A percentile compares a stretch with the other conserved stretches of the same genome.
phyloP scores from a whole-genome alignment of 1,284 basidiomycete species.

The Cerioporus squamosus region DNA sequence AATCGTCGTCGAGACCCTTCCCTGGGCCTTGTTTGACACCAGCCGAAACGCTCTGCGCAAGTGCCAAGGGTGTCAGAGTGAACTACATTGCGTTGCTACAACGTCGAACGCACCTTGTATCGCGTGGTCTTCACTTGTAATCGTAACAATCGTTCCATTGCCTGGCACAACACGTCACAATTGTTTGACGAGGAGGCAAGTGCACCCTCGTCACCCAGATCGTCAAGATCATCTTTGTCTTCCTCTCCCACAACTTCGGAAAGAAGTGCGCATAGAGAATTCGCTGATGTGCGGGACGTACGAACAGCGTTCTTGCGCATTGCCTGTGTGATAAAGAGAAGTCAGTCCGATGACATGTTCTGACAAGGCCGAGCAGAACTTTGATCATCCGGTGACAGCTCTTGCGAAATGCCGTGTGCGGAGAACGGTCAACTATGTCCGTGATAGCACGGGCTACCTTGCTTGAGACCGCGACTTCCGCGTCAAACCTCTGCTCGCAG shows the following conservation, averaged over 20 bases:
- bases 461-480: slow-evolving; percentile 53
- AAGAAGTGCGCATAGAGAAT: neutral
- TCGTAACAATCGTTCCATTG: slow-evolving; percentile 54
- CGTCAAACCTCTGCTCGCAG: slow-evolving; percentile 55
- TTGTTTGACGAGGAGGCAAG: slow-evolving; percentile 22
- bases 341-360: too few relatives aligned
- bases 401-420: slow-evolving; percentile 47
- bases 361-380: slow-evolving; percentile 39
- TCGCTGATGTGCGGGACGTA: neutral
- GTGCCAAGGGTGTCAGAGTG: neutral
- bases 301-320: neutral
- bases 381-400: slow-evolving; percentile 49
- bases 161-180: slow-evolving; percentile 42
- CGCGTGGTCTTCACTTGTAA: slow-evolving; percentile 44
- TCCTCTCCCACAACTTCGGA: neutral
- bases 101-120: slow-evolving; percentile 51
- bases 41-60: neutral
- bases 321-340: neutral
- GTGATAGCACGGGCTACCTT: slow-evolving; percentile 55
- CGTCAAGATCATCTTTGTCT: neutral
- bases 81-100: neutral
- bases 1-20: neutral
- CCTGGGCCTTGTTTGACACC: neutral
- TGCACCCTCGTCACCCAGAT: neutral
- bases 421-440: slow-evolving; percentile 57